Evolutionary conservation across 2,329 filamentous ascomycete genomes (phyloP).

Genomic region (Penicillium sp.): DNA sequence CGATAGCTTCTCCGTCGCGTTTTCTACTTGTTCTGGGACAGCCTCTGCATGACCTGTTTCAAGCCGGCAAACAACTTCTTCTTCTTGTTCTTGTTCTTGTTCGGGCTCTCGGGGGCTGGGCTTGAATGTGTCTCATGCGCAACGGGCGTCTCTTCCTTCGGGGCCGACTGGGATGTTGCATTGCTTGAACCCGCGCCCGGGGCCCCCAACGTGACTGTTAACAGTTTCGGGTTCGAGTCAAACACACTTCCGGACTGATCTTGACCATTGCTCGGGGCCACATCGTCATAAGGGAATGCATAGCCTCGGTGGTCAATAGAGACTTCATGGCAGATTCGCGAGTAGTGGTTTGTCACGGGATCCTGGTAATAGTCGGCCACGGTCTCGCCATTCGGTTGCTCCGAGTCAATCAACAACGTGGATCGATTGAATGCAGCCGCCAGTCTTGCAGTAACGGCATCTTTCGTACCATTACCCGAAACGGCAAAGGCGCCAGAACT

Average conservation of each 20-base stretch:
- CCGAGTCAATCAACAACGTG: conserved; percentile 53
- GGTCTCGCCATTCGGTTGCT: conserved; percentile 49
- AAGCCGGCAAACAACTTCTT: conserved; percentile 4
- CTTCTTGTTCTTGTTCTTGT: background rate
- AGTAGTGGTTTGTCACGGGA: conserved; percentile 59
- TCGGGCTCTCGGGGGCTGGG: background rate
- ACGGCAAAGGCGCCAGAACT: conserved; percentile 56
- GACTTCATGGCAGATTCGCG: conserved; percentile 57
- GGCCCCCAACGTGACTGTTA: conserved; percentile 52
- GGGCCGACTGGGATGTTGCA: background rate
- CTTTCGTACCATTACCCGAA: conserved; percentile 42
- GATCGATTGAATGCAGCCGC: conserved; percentile 70
- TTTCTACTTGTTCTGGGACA: conserved; percentile 8
- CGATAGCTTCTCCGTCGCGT: background rate
- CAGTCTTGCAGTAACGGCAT: conserved; percentile 65
- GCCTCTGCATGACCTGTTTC: conserved; percentile 9
- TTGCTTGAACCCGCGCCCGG: background rate
- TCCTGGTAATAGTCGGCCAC: conserved; percentile 50
- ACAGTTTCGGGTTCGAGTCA: conserved; percentile 49
- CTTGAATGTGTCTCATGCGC: background rate
- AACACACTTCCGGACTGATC: conserved; percentile 61
- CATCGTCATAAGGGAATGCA: conserved; percentile 68
- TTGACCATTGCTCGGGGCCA: conserved; percentile 47
- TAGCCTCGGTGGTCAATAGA: conserved; percentile 59
- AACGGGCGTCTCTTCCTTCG: background rate